A percentile compares a stretch with the other conserved stretches of the same genome.
phyloP scores from a whole-genome alignment of 805 yeast genomes.

The Candida arabinofermentans region DNA sequence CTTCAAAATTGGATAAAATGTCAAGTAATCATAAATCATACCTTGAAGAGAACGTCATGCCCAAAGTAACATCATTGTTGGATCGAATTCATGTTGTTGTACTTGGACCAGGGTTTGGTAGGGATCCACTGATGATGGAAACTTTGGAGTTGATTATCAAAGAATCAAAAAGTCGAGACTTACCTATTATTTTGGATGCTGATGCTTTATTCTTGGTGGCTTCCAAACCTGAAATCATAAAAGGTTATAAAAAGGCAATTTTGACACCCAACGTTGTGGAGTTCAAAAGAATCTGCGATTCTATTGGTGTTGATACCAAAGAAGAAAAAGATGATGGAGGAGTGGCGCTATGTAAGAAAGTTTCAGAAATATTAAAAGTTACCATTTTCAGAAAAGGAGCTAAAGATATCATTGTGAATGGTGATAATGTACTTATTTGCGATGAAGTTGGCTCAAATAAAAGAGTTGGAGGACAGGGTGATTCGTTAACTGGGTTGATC shows the following conservation, averaged over 20 bases:
- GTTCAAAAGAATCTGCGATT: constrained; percentile 62
- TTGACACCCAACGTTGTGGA: constrained; percentile 91
- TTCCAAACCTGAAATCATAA: constrained; percentile 48
- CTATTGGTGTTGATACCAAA: constrained; percentile 32
- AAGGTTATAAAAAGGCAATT: constrained; percentile 56
- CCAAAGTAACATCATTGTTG: constrained; percentile 52
- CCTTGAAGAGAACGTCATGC: constrained; percentile 44
- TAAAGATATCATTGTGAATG: constrained; percentile 58
- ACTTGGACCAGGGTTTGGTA: constrained; percentile 92
- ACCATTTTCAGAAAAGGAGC: constrained; percentile 72
- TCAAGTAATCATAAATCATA: constrained; percentile 16
- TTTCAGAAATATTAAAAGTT: constrained; percentile 51
- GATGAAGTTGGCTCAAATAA: constrained; percentile 61
- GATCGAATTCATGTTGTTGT: constrained; percentile 75
- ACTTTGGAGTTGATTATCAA: constrained; percentile 55
- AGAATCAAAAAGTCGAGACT: constrained; percentile 48
- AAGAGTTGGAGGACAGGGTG: constrained; percentile 97
- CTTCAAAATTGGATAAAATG: not conserved
- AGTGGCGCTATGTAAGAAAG: constrained; percentile 25
- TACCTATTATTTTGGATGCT: constrained; percentile 85
- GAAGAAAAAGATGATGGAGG: constrained; percentile 19
- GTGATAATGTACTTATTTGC: constrained; percentile 38
- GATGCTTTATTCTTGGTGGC: constrained; percentile 76
- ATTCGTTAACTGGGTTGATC: constrained; percentile 81
- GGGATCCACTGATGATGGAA: constrained; percentile 66